These are phyloP conservation scores for Alternaria triticina DNA, from an alignment of 2,329 filamentous ascomycete species.

Conservation along the genomic window DNA sequence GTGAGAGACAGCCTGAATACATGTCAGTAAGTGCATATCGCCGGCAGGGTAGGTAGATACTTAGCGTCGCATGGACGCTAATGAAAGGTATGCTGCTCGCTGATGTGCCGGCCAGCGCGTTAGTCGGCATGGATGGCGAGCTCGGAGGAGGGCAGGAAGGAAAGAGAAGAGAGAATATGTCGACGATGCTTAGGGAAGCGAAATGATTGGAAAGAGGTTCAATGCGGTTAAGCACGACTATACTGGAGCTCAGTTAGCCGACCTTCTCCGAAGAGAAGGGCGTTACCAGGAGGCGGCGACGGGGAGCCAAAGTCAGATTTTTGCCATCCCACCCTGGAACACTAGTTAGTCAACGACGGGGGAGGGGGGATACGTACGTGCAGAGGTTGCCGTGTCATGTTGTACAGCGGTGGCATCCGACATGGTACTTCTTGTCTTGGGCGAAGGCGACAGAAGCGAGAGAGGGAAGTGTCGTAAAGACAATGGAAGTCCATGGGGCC, in stretches of 20 bases:
- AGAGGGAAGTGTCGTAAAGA: neutral
- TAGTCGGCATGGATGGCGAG: neutral
- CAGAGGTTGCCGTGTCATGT: neutral
- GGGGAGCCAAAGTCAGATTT: neutral
- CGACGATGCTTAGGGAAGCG: neutral
- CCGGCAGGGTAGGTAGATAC: neutral
- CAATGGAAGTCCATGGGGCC: neutral
- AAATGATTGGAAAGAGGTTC: neutral
- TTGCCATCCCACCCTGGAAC: neutral
- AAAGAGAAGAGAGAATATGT: neutral
- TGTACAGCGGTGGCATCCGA: neutral
- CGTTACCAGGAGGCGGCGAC: neutral
- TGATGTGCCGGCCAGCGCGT: neutral
- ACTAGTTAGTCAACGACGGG: neutral
- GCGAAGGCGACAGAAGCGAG: neutral
- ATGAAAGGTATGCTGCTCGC: neutral
- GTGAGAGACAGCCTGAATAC: neutral
- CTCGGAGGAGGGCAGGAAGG: neutral
- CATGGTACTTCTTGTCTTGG: neutral
- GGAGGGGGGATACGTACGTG: neutral
- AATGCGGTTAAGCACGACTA: neutral
- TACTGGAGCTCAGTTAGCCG: slow-evolving; percentile 1
- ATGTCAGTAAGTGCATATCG: neutral
- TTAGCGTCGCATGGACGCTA: neutral
- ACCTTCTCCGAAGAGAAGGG: neutral